phyloP scores from a whole-genome alignment of 768 basidiomycete species.

The Pulveroboletus sp. region DNA sequence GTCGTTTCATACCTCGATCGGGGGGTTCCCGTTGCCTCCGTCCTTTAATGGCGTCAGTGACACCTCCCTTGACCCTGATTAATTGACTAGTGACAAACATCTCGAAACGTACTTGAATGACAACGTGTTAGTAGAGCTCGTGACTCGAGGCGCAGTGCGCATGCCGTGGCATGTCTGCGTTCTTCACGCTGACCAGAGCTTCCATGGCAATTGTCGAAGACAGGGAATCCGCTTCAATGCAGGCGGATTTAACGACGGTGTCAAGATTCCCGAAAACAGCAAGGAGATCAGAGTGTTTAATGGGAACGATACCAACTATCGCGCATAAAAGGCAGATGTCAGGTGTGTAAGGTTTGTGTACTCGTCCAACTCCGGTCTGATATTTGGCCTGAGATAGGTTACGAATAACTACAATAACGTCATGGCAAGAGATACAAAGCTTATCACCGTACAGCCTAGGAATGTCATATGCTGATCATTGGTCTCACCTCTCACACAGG shows the following conservation, averaged over 20 bases:
- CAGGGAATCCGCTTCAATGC: constrained; percentile 68
- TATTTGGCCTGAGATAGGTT: constrained; percentile 40
- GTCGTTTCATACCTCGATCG: constrained; percentile 75
- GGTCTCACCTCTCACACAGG: constrained; percentile 37
- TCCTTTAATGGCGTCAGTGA: not conserved
- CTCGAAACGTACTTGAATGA: constrained; percentile 57
- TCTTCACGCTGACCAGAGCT: constrained; percentile 85
- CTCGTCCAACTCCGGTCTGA: too few species aligned
- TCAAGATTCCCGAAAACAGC: constrained; percentile 52
- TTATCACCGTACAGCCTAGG: constrained; percentile 55
- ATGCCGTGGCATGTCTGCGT: constrained; percentile 79
- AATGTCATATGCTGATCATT: not conserved
- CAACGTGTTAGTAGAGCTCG: constrained; percentile 77
- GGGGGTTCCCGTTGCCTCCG: constrained; percentile 45
- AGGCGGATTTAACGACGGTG: constrained; percentile 54
- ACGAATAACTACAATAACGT: constrained; percentile 79
- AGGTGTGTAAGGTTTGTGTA: too few species aligned
- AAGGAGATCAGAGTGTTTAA: constrained; percentile 72
- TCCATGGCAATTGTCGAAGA: constrained; percentile 65
- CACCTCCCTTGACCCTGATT: not conserved
- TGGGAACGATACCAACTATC: constrained; percentile 72
- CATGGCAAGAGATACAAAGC: constrained; percentile 82
- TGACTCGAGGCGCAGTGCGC: constrained; percentile 88
- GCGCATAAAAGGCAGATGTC: constrained; percentile 42
- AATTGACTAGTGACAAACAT: constrained; percentile 50